These are phyloP conservation scores for Exophiala dermatitidis DNA, from an alignment of 2,329 filamentous ascomycete genomes.

Conservation along the genomic window DNA sequence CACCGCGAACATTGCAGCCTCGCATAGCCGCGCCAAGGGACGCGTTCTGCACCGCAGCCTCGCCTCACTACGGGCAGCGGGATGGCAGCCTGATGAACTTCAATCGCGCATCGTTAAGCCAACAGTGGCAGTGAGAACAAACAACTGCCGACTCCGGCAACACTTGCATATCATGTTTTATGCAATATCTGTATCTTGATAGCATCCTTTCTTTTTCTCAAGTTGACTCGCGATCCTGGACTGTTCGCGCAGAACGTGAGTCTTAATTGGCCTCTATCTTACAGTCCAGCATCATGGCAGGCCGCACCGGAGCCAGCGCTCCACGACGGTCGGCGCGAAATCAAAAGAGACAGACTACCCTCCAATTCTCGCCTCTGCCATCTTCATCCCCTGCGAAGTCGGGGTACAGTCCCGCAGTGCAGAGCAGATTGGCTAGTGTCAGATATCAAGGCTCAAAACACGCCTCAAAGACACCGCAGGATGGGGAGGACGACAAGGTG, in stretches of 20 bases:
- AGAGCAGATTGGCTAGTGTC: constrained; percentile 31
- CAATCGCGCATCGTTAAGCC: not conserved
- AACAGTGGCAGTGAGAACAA: not conserved
- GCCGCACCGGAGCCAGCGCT: not conserved
- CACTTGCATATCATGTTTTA: not conserved
- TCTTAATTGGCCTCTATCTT: not conserved
- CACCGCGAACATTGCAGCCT: not conserved
- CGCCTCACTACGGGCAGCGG: not conserved
- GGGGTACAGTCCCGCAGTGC: constrained; percentile 22
- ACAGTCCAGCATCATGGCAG: not conserved
- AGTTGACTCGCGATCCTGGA: no score
- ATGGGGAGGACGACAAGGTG: not conserved
- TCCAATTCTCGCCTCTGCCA: constrained; percentile 36
- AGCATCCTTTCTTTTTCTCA: no score
- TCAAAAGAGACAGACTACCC: constrained; percentile 34
- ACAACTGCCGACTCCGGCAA: no score
- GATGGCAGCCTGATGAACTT: not conserved
- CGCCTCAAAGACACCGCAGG: constrained; percentile 9
- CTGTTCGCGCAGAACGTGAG: not conserved
- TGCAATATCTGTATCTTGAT: not conserved
- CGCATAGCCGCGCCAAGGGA: not conserved
- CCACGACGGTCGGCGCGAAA: constrained; percentile 16
- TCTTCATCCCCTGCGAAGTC: constrained; percentile 28
- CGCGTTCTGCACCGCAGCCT: not conserved
- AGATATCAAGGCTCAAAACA: constrained; percentile 27